A percentile compares a stretch with the other conserved stretches of the same genome.
These are phyloP conservation scores for Sugiyamaella boreocaroliniensis DNA, from an alignment of 805 yeast species.

Conservation along the genomic window DNA sequence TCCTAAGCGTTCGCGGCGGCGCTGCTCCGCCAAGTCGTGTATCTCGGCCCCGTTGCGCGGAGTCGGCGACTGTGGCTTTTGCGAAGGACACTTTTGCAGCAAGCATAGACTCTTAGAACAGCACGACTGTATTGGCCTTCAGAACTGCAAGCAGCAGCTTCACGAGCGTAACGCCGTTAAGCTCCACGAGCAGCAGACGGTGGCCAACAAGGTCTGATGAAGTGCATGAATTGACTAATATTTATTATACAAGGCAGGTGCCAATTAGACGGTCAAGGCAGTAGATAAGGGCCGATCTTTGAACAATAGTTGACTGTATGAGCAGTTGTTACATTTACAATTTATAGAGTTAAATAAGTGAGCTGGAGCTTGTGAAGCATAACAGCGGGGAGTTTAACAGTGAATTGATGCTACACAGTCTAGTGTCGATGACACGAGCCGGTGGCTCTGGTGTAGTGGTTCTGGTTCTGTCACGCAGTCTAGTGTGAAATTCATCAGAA, in stretches of 20 bases:
- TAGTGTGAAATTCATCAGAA: no score
- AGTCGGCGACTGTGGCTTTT: conserved; percentile 78
- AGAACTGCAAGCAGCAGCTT: conserved; percentile 71
- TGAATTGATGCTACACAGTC: no score
- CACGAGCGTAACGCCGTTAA: conserved; percentile 82
- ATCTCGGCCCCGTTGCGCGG: conserved; percentile 54
- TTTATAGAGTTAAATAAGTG: no score
- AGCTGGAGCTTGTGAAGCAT: no score
- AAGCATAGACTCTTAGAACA: conserved; percentile 82
- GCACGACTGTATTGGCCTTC: conserved; percentile 72
- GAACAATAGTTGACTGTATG: no score
- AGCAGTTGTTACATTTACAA: no score
- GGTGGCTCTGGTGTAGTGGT: no score
- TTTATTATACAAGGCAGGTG: conserved; percentile 15
- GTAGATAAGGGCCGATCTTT: no score
- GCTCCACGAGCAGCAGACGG: conserved; percentile 79
- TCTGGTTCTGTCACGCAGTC: no score
- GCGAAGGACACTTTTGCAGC: conserved; percentile 80
- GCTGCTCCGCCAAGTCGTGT: conserved; percentile 53
- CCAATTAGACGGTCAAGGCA: not conserved
- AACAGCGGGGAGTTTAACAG: no score
- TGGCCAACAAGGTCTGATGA: conserved; percentile 54
- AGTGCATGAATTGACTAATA: conserved; percentile 2
- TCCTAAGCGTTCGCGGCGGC: conserved; percentile 33
- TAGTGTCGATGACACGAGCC: no score